These are phyloP conservation scores for Cryomyces minteri DNA, from an alignment of 495 filamentous ascomycete species.

Conservation along the genomic window DNA sequence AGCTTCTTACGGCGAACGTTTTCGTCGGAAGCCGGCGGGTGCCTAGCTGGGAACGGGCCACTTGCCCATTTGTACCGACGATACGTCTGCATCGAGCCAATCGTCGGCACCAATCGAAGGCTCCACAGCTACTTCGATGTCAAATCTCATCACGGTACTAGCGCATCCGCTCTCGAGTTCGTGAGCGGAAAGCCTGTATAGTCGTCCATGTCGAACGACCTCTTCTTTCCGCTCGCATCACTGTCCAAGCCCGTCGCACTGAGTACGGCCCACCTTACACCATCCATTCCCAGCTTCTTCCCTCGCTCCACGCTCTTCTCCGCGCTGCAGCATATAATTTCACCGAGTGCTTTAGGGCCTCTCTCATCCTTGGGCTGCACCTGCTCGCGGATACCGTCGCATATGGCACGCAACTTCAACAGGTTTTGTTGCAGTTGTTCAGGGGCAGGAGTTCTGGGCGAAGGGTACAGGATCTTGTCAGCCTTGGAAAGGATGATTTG, in stretches of 20 bases:
- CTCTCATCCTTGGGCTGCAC: conserved; percentile 1
- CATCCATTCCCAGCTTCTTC: conserved; percentile 14
- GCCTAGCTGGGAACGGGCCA: no score
- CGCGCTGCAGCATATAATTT: conserved; percentile 13
- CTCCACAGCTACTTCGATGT: no score
- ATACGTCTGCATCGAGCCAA: no score
- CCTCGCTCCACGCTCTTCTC: conserved; percentile 9
- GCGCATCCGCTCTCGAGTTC: background rate
- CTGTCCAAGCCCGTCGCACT: conserved; percentile 16
- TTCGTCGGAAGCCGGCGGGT: no score
- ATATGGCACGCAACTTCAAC: conserved; percentile 4
- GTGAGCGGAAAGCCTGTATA: background rate
- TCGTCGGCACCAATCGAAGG: no score
- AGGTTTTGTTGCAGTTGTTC: conserved; percentile 2
- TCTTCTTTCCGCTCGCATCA: conserved; percentile 4
- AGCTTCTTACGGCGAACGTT: no score
- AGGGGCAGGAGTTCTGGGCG: conserved; percentile 1
- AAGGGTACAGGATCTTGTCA: conserved; percentile 30
- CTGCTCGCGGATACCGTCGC: conserved; percentile 3
- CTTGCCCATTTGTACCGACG: no score
- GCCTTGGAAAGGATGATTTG: conserved; percentile 73
- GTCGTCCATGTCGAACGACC: background rate
- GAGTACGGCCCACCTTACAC: conserved; percentile 15
- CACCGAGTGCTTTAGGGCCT: conserved; percentile 3
- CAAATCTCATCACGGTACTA: no score